Evolutionary conservation across 345 rosid genomes (phyloP).

Genomic region (Balakata baccata): DNA sequence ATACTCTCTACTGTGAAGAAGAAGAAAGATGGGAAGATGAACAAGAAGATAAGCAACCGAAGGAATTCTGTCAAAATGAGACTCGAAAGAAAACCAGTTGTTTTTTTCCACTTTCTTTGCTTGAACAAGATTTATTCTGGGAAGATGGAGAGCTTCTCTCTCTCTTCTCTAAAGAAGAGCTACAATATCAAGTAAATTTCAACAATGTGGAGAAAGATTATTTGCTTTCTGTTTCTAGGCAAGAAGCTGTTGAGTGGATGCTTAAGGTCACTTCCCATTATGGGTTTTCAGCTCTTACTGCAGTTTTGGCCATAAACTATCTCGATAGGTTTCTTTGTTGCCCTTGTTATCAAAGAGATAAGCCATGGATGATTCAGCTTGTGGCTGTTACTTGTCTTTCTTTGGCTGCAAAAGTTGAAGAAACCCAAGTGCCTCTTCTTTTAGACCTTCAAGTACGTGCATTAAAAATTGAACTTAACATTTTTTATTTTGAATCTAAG

Average conservation of each 20-base stretch:
- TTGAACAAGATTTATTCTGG: conserved; percentile 69
- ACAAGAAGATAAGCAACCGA: neutral
- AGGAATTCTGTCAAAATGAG: conserved; percentile 1
- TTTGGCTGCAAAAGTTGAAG: conserved; percentile 38
- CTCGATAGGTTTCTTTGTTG: conserved; percentile 27
- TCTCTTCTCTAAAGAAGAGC: conserved; percentile 58
- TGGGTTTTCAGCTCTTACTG: conserved; percentile 28
- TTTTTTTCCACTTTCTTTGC: conserved; percentile 35
- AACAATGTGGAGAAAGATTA: conserved; percentile 11
- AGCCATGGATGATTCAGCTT: conserved; percentile 37
- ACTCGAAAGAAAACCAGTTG: neutral
- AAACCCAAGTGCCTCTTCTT: conserved; percentile 31
- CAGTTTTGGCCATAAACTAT: conserved; percentile 26
- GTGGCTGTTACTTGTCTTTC: conserved; percentile 37
- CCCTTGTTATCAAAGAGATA: conserved; percentile 17
- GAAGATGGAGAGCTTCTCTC: conserved; percentile 71
- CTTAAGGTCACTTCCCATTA: conserved; percentile 22
- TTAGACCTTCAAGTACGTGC: conserved; percentile 31
- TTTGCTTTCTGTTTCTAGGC: conserved; percentile 15
- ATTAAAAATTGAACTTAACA: no score
- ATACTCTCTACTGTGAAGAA: conserved; percentile 31
- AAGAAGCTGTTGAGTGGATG: conserved; percentile 29
- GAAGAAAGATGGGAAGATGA: conserved; percentile 29
- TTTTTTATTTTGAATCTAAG: neutral
- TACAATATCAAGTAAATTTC: conserved; percentile 9